Conservation (phyloP, 345 rosid species). For the Atalantia buxifolia region DNA sequence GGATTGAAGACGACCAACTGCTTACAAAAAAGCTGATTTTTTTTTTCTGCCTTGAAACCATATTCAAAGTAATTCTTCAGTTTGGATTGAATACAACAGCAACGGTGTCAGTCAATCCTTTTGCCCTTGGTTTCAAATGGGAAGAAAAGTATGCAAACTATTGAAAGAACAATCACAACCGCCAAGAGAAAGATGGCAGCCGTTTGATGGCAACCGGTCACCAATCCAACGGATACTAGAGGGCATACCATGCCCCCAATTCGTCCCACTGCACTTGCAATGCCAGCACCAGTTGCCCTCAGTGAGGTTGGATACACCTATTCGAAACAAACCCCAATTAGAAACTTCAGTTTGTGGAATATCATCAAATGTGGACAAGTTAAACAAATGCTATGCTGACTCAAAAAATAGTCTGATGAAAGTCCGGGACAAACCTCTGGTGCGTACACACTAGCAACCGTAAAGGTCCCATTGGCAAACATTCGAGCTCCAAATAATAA, state of each 20-base stretch:
- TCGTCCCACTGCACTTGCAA: slow-evolving; percentile 53
- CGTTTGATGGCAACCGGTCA: slow-evolving; percentile 53
- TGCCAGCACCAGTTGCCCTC: slow-evolving; percentile 57
- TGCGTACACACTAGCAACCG: slow-evolving; percentile 41
- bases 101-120: slow-evolving; percentile 30
- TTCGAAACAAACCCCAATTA: background rate
- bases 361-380: too few relatives aligned
- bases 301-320: slow-evolving; percentile 59
- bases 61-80: background rate
- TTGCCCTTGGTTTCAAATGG: slow-evolving; percentile 60
- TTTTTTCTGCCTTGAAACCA: background rate
- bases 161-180: slow-evolving; percentile 31
- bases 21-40: too few relatives aligned
- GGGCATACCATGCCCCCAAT: slow-evolving; percentile 66
- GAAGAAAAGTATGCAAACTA: slow-evolving; percentile 36
- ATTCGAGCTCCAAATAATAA: slow-evolving; percentile 60
- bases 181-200: slow-evolving; percentile 41
- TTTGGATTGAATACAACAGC: background rate
- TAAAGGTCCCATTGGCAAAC: slow-evolving; percentile 41
- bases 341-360: too few relatives aligned
- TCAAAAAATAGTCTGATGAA: too few relatives aligned
- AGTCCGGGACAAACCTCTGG: slow-evolving; percentile 47
- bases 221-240: slow-evolving; percentile 49
- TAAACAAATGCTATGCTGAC: too few relatives aligned
- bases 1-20: too few relatives aligned